Base-by-base conservation (phyloP, 768 basidiomycete species). In the Mycena belliarum region DNA sequence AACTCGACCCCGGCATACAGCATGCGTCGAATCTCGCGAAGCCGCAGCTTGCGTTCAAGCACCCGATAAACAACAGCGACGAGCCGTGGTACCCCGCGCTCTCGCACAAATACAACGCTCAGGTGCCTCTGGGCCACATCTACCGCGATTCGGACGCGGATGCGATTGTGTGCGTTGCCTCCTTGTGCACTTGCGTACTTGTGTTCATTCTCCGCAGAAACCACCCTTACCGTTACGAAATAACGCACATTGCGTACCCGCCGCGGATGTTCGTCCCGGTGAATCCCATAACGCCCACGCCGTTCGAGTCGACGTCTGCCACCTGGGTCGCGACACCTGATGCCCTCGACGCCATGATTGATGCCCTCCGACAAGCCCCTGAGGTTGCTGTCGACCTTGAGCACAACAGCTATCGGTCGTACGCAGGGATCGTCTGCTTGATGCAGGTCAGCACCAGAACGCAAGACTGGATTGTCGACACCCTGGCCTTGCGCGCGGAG, bases 361-460 rank as follows among this genome's bases (percentile, higher is more conserved):
- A 79, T 14, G 79, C 82, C 55, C 79, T 98, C n/a, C 81, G 81
- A 25, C 68, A 70, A 6, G 81, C 79, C n/a, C 73, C 73, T 24
- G 95, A 96, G 70, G 85, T 98, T 51, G 96, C 97, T 0, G 81
- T 99, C 24, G 97, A 99, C 73, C 76, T 99, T 26, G 96, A 99
- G 73, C 91, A 98, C 68, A 95, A 98, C 77, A 88, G 83, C 60
- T 91, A 89, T 65, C 82, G 95, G 35, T 86, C 88, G 5, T 98
- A 89, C 69, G 71, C 73, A 12, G 96, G 97, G 2, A 93, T 98
- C 66, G 79, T 97, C 24, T 97, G 95, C 67, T 75, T 99, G 53
- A 96, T 98, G 86, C 94, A 96, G 70, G 81, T 95, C 58, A 91
- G 90, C 64, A 93, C 91, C 10, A 75, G 94, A 52, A 80, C 86